Percentiles rank a stretch among this genome's conserved stretches.
phyloP scores from a whole-genome alignment of 2,329 filamentous ascomycete genomes.

The Fusarium sp. region DNA sequence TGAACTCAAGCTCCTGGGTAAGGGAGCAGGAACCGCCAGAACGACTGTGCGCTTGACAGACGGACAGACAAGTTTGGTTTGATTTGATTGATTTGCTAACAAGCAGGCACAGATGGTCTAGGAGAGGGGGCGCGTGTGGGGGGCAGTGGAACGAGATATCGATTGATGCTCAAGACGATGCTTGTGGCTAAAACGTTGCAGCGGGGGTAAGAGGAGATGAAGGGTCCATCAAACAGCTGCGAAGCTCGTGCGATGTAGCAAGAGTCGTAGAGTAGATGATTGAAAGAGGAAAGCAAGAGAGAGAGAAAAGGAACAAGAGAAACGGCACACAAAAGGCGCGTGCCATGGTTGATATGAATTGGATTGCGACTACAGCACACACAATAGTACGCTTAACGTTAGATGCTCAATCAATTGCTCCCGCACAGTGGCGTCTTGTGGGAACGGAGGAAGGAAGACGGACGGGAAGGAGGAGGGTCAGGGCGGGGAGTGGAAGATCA shows the following conservation, averaged over 20 bases:
- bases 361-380: conserved; percentile 7
- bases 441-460: conserved; percentile 26
- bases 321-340: conserved; percentile 23
- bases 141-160: conserved; percentile 50
- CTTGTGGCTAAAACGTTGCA: conserved; percentile 24
- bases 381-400: conserved; percentile 5
- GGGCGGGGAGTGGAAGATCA: conserved; percentile 12
- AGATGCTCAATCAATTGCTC: conserved; percentile 22
- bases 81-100: conserved; percentile 33
- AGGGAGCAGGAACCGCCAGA: conserved; percentile 28
- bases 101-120: conserved; percentile 27
- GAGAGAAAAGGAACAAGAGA: conserved; percentile 11
- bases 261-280: conserved; percentile 13
- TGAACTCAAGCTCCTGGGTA: conserved; percentile 12
- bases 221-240: conserved; percentile 32
- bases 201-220: conserved; percentile 26
- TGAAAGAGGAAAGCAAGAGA: conserved; percentile 5
- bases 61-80: background rate
- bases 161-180: conserved; percentile 47
- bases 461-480: conserved; percentile 34
- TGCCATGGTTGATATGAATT: conserved; percentile 41
- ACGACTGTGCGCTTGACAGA: conserved; percentile 35
- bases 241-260: conserved; percentile 29
- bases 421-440: conserved; percentile 32
- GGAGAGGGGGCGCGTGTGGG: conserved; percentile 41